These are phyloP conservation scores for Chloranthus sessilifolius DNA, from an alignment of 164 flowering plant genomes.

Conservation along the genomic window DNA sequence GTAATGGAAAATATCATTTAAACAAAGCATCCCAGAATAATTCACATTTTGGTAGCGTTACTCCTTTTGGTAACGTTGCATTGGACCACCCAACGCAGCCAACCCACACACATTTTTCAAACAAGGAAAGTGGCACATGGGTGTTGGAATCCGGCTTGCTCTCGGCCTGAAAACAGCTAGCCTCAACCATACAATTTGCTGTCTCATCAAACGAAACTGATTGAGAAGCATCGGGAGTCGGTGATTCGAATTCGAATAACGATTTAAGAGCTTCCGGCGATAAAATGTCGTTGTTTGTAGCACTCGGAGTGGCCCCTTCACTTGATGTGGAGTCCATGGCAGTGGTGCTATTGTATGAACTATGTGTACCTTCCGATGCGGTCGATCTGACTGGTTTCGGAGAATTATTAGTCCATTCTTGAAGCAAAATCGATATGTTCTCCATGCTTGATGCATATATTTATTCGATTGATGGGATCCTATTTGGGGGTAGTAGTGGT, in stretches of 20 bases:
- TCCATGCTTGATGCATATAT: conserved; percentile 68
- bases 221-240: conserved; percentile 39
- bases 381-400: conserved; percentile 20
- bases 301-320: too few species aligned
- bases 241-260: conserved; percentile 46
- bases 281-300: conserved; percentile 17
- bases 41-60: too few species aligned
- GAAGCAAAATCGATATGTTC: conserved; percentile 63
- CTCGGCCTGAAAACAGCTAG: conserved; percentile 36
- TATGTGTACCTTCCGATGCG: conserved; percentile 15
- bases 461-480: too few species aligned
- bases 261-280: conserved; percentile 37
- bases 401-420: conserved; percentile 50
- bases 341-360: conserved; percentile 5
- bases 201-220: conserved; percentile 23
- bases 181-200: conserved; percentile 10
- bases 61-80: too few species aligned
- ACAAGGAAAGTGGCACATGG: conserved; percentile 34
- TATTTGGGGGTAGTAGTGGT: neutral
- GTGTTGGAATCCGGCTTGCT: conserved; percentile 30
- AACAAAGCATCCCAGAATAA: too few species aligned
- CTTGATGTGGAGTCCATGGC: too few species aligned
- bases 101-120: conserved; percentile 80
- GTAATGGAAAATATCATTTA: too few species aligned
- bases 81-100: too few species aligned